Evolutionary conservation across 1,284 basidiomycete genomes (phyloP).

Genomic region (Xerocomus minutiporus): DNA sequence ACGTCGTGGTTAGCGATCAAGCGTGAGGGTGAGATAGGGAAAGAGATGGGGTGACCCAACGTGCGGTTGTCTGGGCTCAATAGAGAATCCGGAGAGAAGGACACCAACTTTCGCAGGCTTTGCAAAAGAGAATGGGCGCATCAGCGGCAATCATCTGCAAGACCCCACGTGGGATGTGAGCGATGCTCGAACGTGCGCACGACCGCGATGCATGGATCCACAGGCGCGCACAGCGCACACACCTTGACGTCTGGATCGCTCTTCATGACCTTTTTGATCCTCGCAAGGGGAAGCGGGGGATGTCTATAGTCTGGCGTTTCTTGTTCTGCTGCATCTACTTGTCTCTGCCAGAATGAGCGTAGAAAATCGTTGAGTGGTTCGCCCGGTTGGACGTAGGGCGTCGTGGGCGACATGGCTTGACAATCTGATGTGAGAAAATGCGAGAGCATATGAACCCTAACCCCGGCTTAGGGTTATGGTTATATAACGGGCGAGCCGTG

Average conservation of each 20-base stretch:
- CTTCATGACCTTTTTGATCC: slow-evolving; percentile 99
- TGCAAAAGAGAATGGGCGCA: slow-evolving; percentile 91
- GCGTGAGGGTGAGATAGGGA: background rate
- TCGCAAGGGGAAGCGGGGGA: slow-evolving; percentile 80
- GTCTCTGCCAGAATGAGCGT: slow-evolving; percentile 79
- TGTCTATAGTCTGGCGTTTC: slow-evolving; percentile 82
- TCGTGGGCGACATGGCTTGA: slow-evolving; percentile 30
- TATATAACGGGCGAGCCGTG: background rate
- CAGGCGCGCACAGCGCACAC: background rate
- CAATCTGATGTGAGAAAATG: slow-evolving; percentile 21
- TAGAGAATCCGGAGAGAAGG: background rate
- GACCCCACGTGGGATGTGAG: background rate
- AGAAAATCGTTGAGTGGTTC: slow-evolving; percentile 75
- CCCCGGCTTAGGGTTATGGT: slow-evolving; percentile 16
- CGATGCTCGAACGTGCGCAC: background rate
- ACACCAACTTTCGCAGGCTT: slow-evolving; percentile 87
- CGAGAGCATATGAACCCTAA: slow-evolving; percentile 23
- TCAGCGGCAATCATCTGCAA: slow-evolving; percentile 94
- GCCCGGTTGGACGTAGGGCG: slow-evolving; percentile 63
- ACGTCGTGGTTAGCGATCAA: background rate
- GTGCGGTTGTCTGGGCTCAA: background rate
- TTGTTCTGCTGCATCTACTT: slow-evolving; percentile 74
- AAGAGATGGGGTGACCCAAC: background rate
- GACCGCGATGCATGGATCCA: background rate
- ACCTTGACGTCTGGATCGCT: slow-evolving; percentile 95